Conservation (phyloP, 768 basidiomycete genomes). For the Termitomyces sp. region DNA sequence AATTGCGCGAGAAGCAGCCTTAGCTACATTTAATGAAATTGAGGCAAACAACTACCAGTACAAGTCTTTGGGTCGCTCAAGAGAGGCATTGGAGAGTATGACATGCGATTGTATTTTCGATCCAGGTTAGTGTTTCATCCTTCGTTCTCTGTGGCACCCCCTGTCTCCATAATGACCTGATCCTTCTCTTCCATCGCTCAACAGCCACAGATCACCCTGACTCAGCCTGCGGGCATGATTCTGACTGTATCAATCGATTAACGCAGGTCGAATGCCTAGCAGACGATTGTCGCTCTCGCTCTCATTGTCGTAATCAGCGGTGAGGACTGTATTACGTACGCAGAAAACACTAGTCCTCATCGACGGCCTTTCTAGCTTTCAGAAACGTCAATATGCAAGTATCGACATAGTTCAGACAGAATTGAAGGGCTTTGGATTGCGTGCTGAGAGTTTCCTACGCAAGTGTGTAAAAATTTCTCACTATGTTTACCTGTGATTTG, state of each 20-base stretch:
- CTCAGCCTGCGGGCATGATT: slow-evolving; percentile 78
- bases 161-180: slow-evolving; percentile 8
- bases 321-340: slow-evolving; percentile 32
- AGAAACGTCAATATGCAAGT: slow-evolving; percentile 76
- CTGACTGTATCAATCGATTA: slow-evolving; percentile 95
- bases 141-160: not conserved
- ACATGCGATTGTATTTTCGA: slow-evolving; percentile 90
- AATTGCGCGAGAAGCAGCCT: slow-evolving; percentile 67
- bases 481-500: slow-evolving; percentile 1
- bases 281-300: slow-evolving; percentile 81
- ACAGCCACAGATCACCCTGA: slow-evolving; percentile 59
- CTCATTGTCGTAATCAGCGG: slow-evolving; percentile 92
- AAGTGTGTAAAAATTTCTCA: slow-evolving; percentile 44
- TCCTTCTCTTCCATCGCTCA: slow-evolving; percentile 3
- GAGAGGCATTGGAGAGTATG: slow-evolving; percentile 90
- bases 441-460: slow-evolving; percentile 64
- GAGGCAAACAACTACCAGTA: slow-evolving; percentile 82
- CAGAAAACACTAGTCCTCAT: slow-evolving; percentile 1
- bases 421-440: slow-evolving; percentile 92
- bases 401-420: slow-evolving; percentile 92
- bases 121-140: slow-evolving; percentile 57
- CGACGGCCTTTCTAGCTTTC: slow-evolving; percentile 57
- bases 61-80: slow-evolving; percentile 80
- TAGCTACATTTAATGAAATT: slow-evolving; percentile 71
- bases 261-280: slow-evolving; percentile 96